phyloP scores from a whole-genome alignment of 1,284 basidiomycete species.

The Melampsora larici-populina region DNA sequence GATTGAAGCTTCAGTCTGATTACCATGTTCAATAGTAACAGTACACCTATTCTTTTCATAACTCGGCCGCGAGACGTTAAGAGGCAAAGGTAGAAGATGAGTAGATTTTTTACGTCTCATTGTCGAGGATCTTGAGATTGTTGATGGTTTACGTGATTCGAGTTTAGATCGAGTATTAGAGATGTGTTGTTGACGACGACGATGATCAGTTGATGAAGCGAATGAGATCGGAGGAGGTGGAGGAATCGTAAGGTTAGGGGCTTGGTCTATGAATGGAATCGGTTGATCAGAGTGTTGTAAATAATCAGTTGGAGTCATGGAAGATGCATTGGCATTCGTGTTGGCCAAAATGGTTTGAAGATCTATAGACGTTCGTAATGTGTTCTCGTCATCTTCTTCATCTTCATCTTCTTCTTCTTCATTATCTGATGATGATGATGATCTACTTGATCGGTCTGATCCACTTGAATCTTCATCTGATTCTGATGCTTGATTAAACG shows the following conservation, averaged over 20 bases:
- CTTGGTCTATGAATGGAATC: not conserved
- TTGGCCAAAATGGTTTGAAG: not conserved
- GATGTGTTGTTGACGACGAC: not conserved
- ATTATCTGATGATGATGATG: too few relatives aligned
- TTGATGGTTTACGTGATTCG: not conserved
- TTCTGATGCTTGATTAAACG: not conserved
- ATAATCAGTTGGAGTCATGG: not conserved
- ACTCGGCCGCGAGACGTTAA: not conserved
- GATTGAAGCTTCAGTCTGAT: not conserved
- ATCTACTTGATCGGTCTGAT: conserved; percentile 9
- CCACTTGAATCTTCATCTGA: conserved; percentile 25
- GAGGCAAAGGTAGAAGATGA: not conserved
- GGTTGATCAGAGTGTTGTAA: not conserved
- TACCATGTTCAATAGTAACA: not conserved
- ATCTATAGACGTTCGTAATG: too few relatives aligned
- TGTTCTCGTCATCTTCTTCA: too few relatives aligned
- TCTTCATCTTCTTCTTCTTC: too few relatives aligned
- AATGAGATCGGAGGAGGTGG: not conserved
- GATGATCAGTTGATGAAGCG: not conserved
- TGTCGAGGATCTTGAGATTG: not conserved
- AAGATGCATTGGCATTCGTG: not conserved
- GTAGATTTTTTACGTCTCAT: not conserved
- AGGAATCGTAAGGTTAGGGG: not conserved
- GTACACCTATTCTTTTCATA: conserved; percentile 1
- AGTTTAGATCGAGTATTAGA: not conserved